Percentiles rank a stretch among this genome's conserved stretches.
These are phyloP conservation scores for Yamadazyma paraphyllophila DNA, from an alignment of 805 yeast genomes.

Conservation along the genomic window DNA sequence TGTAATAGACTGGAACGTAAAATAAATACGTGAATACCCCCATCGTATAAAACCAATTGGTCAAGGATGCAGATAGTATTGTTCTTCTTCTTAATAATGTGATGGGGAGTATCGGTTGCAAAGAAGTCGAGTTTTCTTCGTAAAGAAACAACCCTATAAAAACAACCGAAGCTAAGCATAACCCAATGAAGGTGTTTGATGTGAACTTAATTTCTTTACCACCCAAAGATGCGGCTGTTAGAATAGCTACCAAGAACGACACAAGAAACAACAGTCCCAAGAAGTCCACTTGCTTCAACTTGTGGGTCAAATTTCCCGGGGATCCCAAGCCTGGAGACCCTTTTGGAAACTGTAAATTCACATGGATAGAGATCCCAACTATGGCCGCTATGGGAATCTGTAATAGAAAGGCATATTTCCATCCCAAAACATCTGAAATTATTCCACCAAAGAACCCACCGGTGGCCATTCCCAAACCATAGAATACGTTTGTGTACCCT, in stretches of 20 bases:
- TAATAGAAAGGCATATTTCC: conserved; percentile 43
- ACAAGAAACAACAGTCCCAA: conserved; percentile 62
- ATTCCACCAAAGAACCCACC: conserved; percentile 52
- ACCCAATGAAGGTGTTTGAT: conserved; percentile 39
- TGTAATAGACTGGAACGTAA: conserved; percentile 68
- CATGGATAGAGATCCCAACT: conserved; percentile 36
- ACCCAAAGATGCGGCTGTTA: conserved; percentile 65
- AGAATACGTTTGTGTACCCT: conserved; percentile 77
- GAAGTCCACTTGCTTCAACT: conserved; percentile 62
- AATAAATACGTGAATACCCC: conserved; percentile 61
- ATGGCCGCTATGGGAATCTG: conserved; percentile 45
- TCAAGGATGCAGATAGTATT: conserved; percentile 60
- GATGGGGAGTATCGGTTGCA: conserved; percentile 69
- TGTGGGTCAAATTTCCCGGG: conserved; percentile 43
- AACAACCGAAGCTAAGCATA: conserved; percentile 23
- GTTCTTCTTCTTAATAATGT: conserved; percentile 55
- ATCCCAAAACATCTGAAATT: conserved; percentile 53
- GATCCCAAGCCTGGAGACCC: conserved; percentile 59
- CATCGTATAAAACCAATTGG: conserved; percentile 73
- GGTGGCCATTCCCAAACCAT: conserved; percentile 63
- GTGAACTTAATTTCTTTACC: conserved; percentile 54
- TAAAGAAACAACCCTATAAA: conserved; percentile 41
- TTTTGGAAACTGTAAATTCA: conserved; percentile 45
- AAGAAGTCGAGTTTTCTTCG: conserved; percentile 50
- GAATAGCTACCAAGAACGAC: conserved; percentile 51